Base-by-base conservation (phyloP, 2,329 filamentous ascomycete genomes). In the Dothidotthia symphoricarpi region DNA sequence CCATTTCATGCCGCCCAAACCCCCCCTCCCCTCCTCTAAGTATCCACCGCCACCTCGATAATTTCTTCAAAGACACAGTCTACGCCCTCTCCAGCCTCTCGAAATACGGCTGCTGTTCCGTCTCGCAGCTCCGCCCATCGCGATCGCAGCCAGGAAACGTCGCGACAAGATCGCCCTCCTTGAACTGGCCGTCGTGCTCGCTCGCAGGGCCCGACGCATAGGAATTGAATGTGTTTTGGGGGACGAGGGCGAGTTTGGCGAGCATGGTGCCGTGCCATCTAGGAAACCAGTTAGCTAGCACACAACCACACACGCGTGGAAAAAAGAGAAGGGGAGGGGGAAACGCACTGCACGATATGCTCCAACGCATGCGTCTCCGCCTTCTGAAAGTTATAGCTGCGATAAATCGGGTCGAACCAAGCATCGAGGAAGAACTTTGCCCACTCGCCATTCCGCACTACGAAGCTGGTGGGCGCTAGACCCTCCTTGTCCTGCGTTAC, bases 221-320 rank as follows among this genome's bases (percentile, higher is more conserved):
- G 0, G 87, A 79, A 60, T 95, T 95, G 63, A 98, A 72, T 24
- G 77, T 75, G 34, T 84, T 80, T 68, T 98, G 93, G 2, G 91
- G 89, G n/a, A 98, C 76, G 15, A 98, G 75, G 1, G 86, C 90
- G 45, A 97, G 72, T 62, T 89, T 93, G 25, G 91, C 88, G 9
- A 98, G 78, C 29, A 98, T 85, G 0, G 93, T 98, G 17, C 91
- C 89, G 63, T 98, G 93, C 94, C 93, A 98, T 74, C 95, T 91
- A 26, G 24, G 88, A 9, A 22, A 22, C 5, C 0, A 19, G 11
- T 4, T 1, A 35, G 19, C 50, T 81, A 47, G 43, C 12, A 36
- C n/a, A n/a, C n/a, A n/a, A n/a, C n/a, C n/a, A n/a, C 17, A 17
- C 2, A 24, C 3, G 8, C 9, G 8, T 22, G 19, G 19, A 9